Percentiles rank a stretch among this genome's conserved stretches.
These are phyloP conservation scores for Aureobasidium sp. DNA, from an alignment of 2,329 filamentous ascomycete genomes.

Conservation along the genomic window DNA sequence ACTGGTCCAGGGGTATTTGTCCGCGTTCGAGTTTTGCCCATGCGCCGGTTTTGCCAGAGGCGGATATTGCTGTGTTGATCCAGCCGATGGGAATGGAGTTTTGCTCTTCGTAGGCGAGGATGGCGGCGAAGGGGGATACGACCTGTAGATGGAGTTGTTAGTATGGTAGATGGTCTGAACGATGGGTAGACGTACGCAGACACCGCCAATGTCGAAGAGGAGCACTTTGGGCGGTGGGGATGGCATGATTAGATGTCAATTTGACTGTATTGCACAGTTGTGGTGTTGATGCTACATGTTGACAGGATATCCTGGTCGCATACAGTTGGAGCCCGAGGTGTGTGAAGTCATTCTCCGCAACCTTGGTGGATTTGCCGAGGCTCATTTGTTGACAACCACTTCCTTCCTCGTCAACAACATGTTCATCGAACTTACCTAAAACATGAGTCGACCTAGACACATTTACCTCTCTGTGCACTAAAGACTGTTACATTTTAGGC, in stretches of 20 bases:
- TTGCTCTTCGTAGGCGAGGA: conserved; percentile 76
- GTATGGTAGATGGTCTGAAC: neutral
- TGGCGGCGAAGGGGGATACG: conserved; percentile 82
- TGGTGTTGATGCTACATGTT: neutral
- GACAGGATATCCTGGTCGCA: neutral
- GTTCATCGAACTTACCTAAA: too few relatives aligned
- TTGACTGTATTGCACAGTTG: neutral
- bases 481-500: too few relatives aligned
- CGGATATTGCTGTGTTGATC: conserved; percentile 83
- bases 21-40: conserved; percentile 88
- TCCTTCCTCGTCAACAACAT: too few relatives aligned
- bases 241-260: neutral
- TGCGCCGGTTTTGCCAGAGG: conserved; percentile 64
- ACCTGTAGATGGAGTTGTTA: conserved; percentile 49
- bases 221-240: conserved; percentile 56
- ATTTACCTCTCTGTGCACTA: too few relatives aligned
- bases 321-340: neutral
- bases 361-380: conserved; percentile 7
- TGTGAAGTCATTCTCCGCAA: conserved; percentile 3
- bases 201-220: conserved; percentile 92
- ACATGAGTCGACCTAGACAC: too few relatives aligned
- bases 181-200: conserved; percentile 60
- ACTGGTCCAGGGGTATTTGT: conserved; percentile 62
- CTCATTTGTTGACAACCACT: neutral
- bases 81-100: conserved; percentile 75